Base-by-base conservation (phyloP, 805 yeast genomes). In the Metschnikowia matae region DNA sequence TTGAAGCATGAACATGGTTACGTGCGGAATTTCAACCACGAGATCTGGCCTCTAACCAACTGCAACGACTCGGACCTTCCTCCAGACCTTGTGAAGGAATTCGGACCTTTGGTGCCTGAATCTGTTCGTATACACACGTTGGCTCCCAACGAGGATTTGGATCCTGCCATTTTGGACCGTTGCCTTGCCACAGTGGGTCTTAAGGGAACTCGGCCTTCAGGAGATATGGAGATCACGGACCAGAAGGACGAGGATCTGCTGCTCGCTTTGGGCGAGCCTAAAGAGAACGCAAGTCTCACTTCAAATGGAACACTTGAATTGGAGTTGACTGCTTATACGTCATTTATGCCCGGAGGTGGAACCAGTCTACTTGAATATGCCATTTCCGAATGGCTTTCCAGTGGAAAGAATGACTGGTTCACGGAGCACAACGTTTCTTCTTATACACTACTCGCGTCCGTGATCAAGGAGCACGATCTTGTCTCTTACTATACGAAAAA, bases 301-400 rank as follows among this genome's bases (percentile, higher is more conserved):
- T 3, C 17, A 15, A 15, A 15, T 10, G 15, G 17, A 40, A 8
- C 14, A 11, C 11, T 21, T 4, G 52, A 52, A 14, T 32, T 44
- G 8, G 84, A 79, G 54, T 48, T 82, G 10, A 80, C 86, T 0
- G 78, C 77, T 6, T 75, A 78, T 52, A 75, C 83, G 0, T 79
- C 86, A 0, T 80, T 77, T 50, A 66, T 71, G 56, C 75, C 77
- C 18, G 60, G 63, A n/a, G 47, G 68, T 11, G 78, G 74, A 4
- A 60, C 74, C 1, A 48, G 49, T 3, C 48, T 68, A 11, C 52
- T 71, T 0, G 63, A 68, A 4, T 65, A 54, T 23, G 51, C 60
- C n/a, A 54, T 62, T 7, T 48, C 51, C 4, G 54, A 48, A 11
- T 57, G 53, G 21, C 36, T 68, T 18, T 43, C 46, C n/a, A 44